Base-by-base conservation (phyloP, 495 filamentous ascomycete genomes). In the Evernia prunastri region DNA sequence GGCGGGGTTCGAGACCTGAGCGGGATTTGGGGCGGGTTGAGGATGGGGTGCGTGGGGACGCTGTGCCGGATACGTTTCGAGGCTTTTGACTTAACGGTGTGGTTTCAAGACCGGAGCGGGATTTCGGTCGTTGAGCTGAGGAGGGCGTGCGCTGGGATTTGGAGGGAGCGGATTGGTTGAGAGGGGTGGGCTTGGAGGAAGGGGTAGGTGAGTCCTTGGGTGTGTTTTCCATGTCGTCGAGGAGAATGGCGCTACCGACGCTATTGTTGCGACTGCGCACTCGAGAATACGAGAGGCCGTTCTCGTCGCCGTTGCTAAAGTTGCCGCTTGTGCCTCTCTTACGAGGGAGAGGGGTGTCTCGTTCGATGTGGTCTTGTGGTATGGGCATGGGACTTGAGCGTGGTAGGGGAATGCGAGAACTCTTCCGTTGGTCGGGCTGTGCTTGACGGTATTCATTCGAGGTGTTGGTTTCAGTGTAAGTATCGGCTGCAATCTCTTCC, bases 401-500 rank as follows among this genome's bases (percentile, higher is more conserved):
- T 15, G 88, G 84, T 47, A 97, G 79, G 0, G 94, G 94, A 67
- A 98, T 97, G 31, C 89, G 82, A 35, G 92, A 78, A 69, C 78
- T 80, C 66, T 80, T 80, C 23, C 79, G 74, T 12, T 78, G 66
- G 42, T 73, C 73, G 13, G 75, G 76, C 66, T 80, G 74, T 43
- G 70, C 75, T 33, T 54, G 51, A 29, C 17, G 51, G 17, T 18
- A 60, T 82, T 79, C 42, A 79, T 68, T 56, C 69, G 72, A 35
- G 74, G 69, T 10, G 75, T 71, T 33, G 40, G 63, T 13, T 66
- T 77, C 77, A 42, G 79, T 77, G 35, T 76, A 73, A 58, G 65
- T 75, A 36, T 92, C 87, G 29, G 87, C 84, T 15, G 88, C 86
- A 66, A 89, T 87, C 68, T 96, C 93, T 69, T 93, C 88, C 10